phyloP scores from a whole-genome alignment of 2,329 filamentous ascomycete species.

The Diplodia seriata region DNA sequence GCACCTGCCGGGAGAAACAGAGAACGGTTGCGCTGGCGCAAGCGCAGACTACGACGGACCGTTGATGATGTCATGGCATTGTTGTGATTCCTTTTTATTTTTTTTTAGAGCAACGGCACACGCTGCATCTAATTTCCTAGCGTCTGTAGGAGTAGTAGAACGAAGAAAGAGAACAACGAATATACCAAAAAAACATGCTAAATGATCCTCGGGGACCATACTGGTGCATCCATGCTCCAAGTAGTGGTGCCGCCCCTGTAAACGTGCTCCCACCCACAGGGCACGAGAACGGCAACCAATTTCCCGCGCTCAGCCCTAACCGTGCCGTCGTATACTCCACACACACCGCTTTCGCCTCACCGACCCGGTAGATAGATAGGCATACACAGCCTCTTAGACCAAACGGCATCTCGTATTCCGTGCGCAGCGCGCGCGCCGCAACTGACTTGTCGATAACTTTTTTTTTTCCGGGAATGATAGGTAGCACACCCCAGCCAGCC shows the following conservation, averaged over 20 bases:
- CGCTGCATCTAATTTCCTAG: conserved; percentile 1
- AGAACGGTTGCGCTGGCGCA: conserved; percentile 29
- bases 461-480: not conserved
- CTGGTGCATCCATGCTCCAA: not conserved
- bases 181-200: conserved; percentile 1
- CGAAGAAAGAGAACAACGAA: not conserved
- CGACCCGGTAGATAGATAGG: conserved; percentile 1
- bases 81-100: conserved; percentile 13
- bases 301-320: conserved; percentile 2
- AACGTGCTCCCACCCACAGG: not conserved
- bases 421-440: no score
- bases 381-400: conserved; percentile 1
- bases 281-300: conserved; percentile 3
- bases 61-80: conserved; percentile 30
- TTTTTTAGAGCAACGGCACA: conserved; percentile 8
- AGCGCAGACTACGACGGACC: conserved; percentile 15
- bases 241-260: not conserved
- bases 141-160: conserved; percentile 2
- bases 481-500: no score
- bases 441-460: not conserved
- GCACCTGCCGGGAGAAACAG: conserved; percentile 11
- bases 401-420: not conserved
- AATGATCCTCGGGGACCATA: not conserved
- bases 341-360: conserved; percentile 27
- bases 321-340: conserved; percentile 3